These are phyloP conservation scores for Aureobasidium subglaciale DNA, from an alignment of 2,329 filamentous ascomycete species.

Conservation along the genomic window DNA sequence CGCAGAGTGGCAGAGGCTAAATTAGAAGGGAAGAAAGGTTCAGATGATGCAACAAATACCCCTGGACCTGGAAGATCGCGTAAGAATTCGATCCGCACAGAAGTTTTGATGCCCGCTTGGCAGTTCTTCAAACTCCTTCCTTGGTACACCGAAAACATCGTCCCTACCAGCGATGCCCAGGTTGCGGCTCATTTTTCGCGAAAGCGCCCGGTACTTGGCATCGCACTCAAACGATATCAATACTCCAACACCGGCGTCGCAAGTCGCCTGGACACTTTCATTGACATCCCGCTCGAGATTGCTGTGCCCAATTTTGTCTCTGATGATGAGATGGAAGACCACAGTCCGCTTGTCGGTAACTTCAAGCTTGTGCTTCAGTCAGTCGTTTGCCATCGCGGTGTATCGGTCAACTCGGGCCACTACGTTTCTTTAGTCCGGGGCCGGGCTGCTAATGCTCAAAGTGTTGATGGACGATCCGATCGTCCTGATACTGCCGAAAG, in stretches of 20 bases:
- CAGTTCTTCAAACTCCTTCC: slow-evolving; percentile 93
- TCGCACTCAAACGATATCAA: slow-evolving; percentile 86
- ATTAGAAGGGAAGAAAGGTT: slow-evolving; percentile 36
- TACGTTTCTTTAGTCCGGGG: slow-evolving; percentile 82
- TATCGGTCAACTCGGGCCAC: slow-evolving; percentile 79
- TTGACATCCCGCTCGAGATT: slow-evolving; percentile 86
- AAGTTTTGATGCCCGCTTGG: slow-evolving; percentile 93
- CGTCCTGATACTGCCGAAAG: slow-evolving; percentile 19
- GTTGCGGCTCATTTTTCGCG: slow-evolving; percentile 83
- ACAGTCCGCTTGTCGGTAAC: slow-evolving; percentile 67
- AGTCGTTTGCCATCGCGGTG: slow-evolving; percentile 84
- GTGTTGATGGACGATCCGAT: slow-evolving; percentile 45
- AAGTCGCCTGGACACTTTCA: slow-evolving; percentile 67
- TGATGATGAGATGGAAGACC: slow-evolving; percentile 62
- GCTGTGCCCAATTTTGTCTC: slow-evolving; percentile 82
- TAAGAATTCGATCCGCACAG: slow-evolving; percentile 48
- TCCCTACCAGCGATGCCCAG: slow-evolving; percentile 61
- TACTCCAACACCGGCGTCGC: slow-evolving; percentile 64
- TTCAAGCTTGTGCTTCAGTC: slow-evolving; percentile 91
- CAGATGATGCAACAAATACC: slow-evolving; percentile 29
- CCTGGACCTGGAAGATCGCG: slow-evolving; percentile 16
- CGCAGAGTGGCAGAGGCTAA: slow-evolving; percentile 28
- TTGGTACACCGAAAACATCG: slow-evolving; percentile 69
- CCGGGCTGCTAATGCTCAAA: slow-evolving; percentile 37
- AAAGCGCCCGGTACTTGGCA: slow-evolving; percentile 76